A percentile compares a stretch with the other conserved stretches of the same genome.
These are phyloP conservation scores for Microdochium bolleyi DNA, from an alignment of 2,329 filamentous ascomycete genomes.

Conservation along the genomic window DNA sequence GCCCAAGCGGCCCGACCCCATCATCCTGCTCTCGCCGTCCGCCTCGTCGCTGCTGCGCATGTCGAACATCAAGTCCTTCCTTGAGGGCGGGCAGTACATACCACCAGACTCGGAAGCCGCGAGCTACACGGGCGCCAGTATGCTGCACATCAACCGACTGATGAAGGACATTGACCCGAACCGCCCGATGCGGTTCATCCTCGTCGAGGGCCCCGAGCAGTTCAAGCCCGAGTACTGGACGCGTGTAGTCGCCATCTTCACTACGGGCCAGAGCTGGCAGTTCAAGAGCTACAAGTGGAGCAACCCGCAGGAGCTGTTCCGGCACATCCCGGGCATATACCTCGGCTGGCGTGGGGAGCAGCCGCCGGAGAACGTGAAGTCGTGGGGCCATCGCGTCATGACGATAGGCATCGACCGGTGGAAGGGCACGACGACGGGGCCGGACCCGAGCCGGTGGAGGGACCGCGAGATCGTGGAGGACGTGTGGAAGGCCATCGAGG, in stretches of 20 bases:
- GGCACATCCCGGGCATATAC: conserved; percentile 78
- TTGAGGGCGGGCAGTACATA: conserved; percentile 74
- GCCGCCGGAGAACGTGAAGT: conserved; percentile 66
- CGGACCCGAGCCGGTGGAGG: conserved; percentile 60
- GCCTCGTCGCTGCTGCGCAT: conserved; percentile 91
- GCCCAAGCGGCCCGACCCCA: conserved; percentile 60
- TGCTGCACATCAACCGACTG: conserved; percentile 76
- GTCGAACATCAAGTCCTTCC: conserved; percentile 92
- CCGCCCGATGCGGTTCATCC: conserved; percentile 82
- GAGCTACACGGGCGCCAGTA: conserved; percentile 61
- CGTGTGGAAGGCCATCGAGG: conserved; percentile 86
- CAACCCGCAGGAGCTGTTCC: conserved; percentile 80
- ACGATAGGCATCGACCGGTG: conserved; percentile 79
- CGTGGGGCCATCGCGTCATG: conserved; percentile 80
- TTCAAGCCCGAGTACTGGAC: conserved; percentile 99
- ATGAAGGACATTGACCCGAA: conserved; percentile 63
- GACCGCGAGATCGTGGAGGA: conserved; percentile 89
- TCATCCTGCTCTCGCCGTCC: conserved; percentile 93
- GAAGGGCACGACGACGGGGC: conserved; percentile 42
- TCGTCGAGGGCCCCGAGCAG: conserved; percentile 86
- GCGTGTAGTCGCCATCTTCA: conserved; percentile 92
- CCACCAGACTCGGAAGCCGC: conserved; percentile 59
- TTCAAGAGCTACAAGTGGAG: conserved; percentile 99
- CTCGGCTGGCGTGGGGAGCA: conserved; percentile 87
- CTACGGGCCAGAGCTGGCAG: conserved; percentile 95